Base-by-base conservation (phyloP, 2,329 filamentous ascomycete genomes). In the Sporothrix brasiliensis region DNA sequence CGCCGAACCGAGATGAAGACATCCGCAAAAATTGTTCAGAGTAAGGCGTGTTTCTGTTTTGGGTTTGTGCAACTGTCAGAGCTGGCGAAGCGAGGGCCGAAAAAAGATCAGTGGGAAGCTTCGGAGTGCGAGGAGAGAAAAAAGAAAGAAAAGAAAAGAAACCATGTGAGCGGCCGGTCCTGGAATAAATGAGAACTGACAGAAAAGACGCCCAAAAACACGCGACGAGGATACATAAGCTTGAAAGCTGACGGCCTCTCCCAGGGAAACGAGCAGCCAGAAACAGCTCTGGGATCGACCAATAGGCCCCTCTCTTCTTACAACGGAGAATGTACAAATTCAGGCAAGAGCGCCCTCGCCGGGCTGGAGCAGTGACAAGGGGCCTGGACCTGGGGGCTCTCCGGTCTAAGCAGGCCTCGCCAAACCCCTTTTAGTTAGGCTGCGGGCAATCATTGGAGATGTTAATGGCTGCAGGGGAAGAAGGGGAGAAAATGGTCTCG, bases 261-360 rank as follows among this genome's bases (percentile, higher is more conserved):
- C 39, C 44, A 27, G 5, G 47, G 24, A 34, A 58, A 19, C 14
- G 16, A n/a, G 27, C 9, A 54, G 49, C 49, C 61, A 34, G 19
- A n/a, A 34, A 56, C 54, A 50, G 53, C 67, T 34, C 67, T 41
- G 67, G 39, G 67, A 68, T 60, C 67, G 41, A 68, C 67, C 41
- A 34, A 34, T 30, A 68, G 66, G 41, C 39, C 66, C 66, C 47
- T 24, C 41, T 34, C 27, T n/a, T 24, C 52, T 21, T 53, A 14
- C 66, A 56, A 39, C 67, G 67, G 67, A 68, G 67, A 21, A 68
- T 60, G 41, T 24, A 39, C 67, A 68, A 60, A 68, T 58, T 19
- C 47, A 50, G 67, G 47, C 44, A 68, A 60, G 67, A 49, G 39
- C 41, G 56, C 14, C 52, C 52, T 54, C 21, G 14, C 30, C 10